Evolutionary conservation across 306 rosid genomes (phyloP).

Genomic region (Carpinus viminea): DNA sequence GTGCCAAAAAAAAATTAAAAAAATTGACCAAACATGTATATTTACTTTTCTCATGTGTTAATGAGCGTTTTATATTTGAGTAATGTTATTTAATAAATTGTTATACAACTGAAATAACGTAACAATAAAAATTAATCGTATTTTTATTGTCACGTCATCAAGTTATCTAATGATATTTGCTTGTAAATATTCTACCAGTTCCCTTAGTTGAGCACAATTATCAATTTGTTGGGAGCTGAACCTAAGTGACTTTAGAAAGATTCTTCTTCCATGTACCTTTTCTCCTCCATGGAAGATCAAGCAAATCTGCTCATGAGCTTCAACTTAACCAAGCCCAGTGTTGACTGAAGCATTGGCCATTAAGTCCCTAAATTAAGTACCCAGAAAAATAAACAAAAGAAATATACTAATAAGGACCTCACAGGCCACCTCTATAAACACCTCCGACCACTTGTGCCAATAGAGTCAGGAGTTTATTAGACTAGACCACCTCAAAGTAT

Average conservation of each 20-base stretch:
- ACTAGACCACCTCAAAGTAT: too few species aligned
- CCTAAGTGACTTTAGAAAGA: not conserved
- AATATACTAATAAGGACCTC: not conserved
- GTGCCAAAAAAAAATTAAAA: not conserved
- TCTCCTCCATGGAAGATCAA: not conserved
- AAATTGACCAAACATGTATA: too few species aligned
- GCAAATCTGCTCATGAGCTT: not conserved
- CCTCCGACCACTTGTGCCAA: slow-evolving; percentile 4
- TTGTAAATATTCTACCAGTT: not conserved
- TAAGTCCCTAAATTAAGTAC: not conserved
- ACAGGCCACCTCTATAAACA: not conserved
- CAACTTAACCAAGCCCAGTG: not conserved
- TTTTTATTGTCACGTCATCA: not conserved
- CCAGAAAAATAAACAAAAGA: not conserved
- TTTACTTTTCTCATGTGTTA: too few species aligned
- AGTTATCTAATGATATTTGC: not conserved
- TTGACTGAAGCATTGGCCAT: not conserved
- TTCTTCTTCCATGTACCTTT: not conserved
- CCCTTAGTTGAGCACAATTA: not conserved
- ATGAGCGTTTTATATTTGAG: too few species aligned
- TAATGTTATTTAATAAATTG: too few species aligned
- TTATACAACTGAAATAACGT: too few species aligned
- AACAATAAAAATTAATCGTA: too few species aligned
- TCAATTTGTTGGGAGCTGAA: not conserved
- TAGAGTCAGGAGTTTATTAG: not conserved